These are phyloP conservation scores for Staphylotrichum tortipilum DNA, from an alignment of 495 filamentous ascomycete genomes.

Conservation along the genomic window DNA sequence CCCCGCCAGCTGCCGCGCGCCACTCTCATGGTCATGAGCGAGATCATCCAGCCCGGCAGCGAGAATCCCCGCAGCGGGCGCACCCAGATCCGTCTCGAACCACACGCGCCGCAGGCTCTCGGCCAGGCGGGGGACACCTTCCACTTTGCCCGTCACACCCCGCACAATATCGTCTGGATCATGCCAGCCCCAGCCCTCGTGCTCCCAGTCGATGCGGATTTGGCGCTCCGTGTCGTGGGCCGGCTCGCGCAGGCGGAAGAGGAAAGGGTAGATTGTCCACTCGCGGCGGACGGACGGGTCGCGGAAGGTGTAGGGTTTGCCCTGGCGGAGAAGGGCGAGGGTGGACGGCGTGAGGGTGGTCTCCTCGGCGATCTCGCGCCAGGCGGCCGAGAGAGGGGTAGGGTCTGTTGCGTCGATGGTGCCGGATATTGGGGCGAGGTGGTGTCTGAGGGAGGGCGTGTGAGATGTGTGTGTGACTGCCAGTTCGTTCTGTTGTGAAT, in stretches of 20 bases:
- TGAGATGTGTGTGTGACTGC: no score
- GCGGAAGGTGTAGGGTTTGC: slow-evolving; percentile 49
- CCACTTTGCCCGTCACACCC: slow-evolving; percentile 31
- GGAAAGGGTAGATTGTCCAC: slow-evolving; percentile 59
- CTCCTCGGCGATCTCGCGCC: slow-evolving; percentile 56
- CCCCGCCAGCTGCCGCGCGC: slow-evolving; percentile 47
- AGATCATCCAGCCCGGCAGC: slow-evolving; percentile 38
- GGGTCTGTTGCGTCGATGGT: slow-evolving; percentile 45
- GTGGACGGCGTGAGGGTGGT: slow-evolving; percentile 42
- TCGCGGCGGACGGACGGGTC: slow-evolving; percentile 44
- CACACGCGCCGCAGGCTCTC: slow-evolving; percentile 50
- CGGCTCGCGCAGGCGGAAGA: slow-evolving; percentile 45
- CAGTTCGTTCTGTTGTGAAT: no score
- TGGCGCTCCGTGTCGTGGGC: slow-evolving; percentile 22
- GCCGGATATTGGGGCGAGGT: slow-evolving; percentile 53
- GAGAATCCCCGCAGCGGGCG: slow-evolving; percentile 34
- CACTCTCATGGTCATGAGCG: slow-evolving; percentile 46
- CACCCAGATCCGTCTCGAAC: slow-evolving; percentile 42
- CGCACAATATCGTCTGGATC: slow-evolving; percentile 35
- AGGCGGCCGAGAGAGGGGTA: slow-evolving; percentile 45
- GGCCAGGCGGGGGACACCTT: slow-evolving; percentile 46
- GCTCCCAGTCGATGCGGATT: slow-evolving; percentile 57
- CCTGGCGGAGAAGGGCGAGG: slow-evolving; percentile 45
- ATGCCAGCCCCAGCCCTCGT: slow-evolving; percentile 50
- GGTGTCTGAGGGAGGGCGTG: slow-evolving; percentile 31